Evolutionary conservation across 768 basidiomycete genomes (phyloP).

Genomic region (Suillus sp.): DNA sequence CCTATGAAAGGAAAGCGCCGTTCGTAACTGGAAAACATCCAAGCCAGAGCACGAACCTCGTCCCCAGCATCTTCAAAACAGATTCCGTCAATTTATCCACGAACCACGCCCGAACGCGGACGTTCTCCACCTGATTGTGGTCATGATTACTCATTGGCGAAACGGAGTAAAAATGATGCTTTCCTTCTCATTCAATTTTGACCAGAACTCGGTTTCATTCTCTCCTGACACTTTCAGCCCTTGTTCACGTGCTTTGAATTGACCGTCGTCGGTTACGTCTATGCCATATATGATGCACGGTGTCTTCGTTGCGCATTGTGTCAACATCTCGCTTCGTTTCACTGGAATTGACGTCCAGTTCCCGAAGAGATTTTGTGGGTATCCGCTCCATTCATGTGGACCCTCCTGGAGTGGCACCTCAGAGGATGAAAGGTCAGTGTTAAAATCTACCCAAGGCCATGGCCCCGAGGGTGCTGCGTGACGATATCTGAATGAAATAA

Average conservation of each 20-base stretch:
- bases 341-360: constrained; percentile 57
- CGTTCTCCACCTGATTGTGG: constrained; percentile 32
- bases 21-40: neutral
- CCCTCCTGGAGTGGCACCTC: neutral
- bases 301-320: neutral
- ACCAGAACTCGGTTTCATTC: constrained; percentile 25
- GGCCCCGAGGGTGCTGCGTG: constrained; percentile 43
- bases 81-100: constrained; percentile 9
- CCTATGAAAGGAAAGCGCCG: constrained; percentile 17
- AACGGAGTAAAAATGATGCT: constrained; percentile 1
- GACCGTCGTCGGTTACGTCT: neutral
- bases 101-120: constrained; percentile 21
- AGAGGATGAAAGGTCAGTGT: constrained; percentile 23
- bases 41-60: constrained; percentile 24
- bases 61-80: constrained; percentile 39
- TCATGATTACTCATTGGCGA: constrained; percentile 2
- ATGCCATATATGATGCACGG: neutral
- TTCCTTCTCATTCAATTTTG: constrained; percentile 28
- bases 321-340: constrained; percentile 33
- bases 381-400: constrained; percentile 34
- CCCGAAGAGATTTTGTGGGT: constrained; percentile 55
- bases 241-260: constrained; percentile 19
- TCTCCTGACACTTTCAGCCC: neutral
- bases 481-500: constrained; percentile 28
- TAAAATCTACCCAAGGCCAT: constrained; percentile 46